Evolutionary conservation across 2,329 filamentous ascomycete genomes (phyloP).

Genomic region (Fusarium nanum): DNA sequence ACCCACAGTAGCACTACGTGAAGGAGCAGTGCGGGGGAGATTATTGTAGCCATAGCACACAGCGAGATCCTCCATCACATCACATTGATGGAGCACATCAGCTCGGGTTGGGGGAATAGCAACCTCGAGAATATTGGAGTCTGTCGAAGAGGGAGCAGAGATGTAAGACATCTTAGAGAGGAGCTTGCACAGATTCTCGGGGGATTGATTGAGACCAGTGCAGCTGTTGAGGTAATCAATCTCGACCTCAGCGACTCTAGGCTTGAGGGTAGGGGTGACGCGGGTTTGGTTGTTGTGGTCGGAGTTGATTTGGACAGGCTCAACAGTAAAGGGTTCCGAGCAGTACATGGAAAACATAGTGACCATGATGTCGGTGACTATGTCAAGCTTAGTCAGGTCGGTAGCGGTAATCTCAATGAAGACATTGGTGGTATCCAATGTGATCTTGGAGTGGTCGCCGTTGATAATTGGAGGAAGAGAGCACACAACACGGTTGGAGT

Average conservation of each 20-base stretch:
- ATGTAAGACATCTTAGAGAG: constrained; percentile 89
- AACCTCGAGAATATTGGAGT: constrained; percentile 80
- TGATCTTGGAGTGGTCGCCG: constrained; percentile 96
- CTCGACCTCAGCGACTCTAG: constrained; percentile 82
- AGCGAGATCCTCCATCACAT: constrained; percentile 98
- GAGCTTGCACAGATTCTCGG: constrained; percentile 80
- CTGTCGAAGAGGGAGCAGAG: constrained; percentile 78
- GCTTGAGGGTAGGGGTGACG: constrained; percentile 82
- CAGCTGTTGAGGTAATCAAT: constrained; percentile 94
- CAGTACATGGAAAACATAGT: constrained; percentile 98
- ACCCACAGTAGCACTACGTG: constrained; percentile 86
- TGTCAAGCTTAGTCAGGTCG: constrained; percentile 94
- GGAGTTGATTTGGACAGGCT: constrained; percentile 92
- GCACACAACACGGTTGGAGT: constrained; percentile 86
- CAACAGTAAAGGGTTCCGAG: constrained; percentile 87
- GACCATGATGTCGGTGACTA: constrained; percentile 94
- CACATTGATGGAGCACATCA: constrained; percentile 94
- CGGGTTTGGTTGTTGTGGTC: constrained; percentile 88
- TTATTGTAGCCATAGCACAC: constrained; percentile 99
- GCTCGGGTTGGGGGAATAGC: constrained; percentile 89
- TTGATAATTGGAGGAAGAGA: constrained; percentile 99
- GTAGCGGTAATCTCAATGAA: constrained; percentile 98
- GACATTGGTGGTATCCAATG: constrained; percentile 88
- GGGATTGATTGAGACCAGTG: constrained; percentile 81
- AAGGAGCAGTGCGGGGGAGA: constrained; percentile 86